phyloP scores from a whole-genome alignment of 768 basidiomycete species.

The Lentinula detonsa region DNA sequence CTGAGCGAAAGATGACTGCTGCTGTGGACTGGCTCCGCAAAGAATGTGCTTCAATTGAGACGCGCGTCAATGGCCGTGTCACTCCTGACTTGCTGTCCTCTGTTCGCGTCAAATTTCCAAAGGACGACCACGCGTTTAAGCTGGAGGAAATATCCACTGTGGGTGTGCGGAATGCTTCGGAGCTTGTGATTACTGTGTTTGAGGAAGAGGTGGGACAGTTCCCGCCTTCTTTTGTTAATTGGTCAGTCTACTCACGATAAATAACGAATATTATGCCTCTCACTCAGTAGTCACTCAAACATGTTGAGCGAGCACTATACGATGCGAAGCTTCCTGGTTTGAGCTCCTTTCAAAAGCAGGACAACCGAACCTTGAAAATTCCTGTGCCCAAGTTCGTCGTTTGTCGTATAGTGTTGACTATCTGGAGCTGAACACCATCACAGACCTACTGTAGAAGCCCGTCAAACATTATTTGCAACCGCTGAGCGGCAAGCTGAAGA shows the following conservation, averaged over 20 bases:
- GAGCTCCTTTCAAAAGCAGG: slow-evolving; percentile 60
- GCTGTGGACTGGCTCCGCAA: slow-evolving; percentile 72
- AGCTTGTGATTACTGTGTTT: slow-evolving; percentile 68
- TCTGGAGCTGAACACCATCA: not conserved
- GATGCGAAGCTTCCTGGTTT: slow-evolving; percentile 69
- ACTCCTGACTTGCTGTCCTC: slow-evolving; percentile 66
- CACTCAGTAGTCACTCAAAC: slow-evolving; percentile 62
- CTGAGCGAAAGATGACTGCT: slow-evolving; percentile 57
- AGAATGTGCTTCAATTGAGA: slow-evolving; percentile 67
- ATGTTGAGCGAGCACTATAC: slow-evolving; percentile 70
- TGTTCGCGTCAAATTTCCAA: slow-evolving; percentile 53
- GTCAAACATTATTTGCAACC: slow-evolving; percentile 44
- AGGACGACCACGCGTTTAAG: slow-evolving; percentile 28
- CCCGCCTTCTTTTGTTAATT: not conserved
- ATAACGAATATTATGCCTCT: not conserved
- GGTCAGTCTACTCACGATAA: not conserved
- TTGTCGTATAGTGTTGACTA: not conserved
- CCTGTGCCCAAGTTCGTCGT: slow-evolving; percentile 68
- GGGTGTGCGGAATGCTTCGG: slow-evolving; percentile 73
- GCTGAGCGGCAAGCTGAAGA: slow-evolving; percentile 70
- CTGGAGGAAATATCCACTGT: slow-evolving; percentile 76
- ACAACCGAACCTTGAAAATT: slow-evolving; percentile 68
- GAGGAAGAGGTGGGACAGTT: slow-evolving; percentile 60
- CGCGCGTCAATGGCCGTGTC: slow-evolving; percentile 69
- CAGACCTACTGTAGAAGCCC: slow-evolving; percentile 76